Conservation (phyloP, 1,139 yeast genomes). For the Protomyces inouyei region DNA sequence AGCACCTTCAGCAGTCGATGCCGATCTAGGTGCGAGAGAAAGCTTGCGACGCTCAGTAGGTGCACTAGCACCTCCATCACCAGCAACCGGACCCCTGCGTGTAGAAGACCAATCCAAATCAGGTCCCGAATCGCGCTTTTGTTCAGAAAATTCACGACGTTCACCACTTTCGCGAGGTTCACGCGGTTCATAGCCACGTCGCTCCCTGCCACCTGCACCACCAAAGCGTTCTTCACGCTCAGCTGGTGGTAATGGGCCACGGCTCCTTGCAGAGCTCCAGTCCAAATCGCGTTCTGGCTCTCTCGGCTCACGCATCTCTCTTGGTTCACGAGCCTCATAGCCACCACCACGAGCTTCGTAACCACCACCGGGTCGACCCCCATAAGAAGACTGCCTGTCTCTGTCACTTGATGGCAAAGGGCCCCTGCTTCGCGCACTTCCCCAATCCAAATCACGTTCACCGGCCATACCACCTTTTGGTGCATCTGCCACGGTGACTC, state of each 20-base stretch:
- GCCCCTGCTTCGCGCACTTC: slow-evolving; percentile 34
- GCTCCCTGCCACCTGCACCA: slow-evolving; percentile 10
- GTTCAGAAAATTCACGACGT: slow-evolving; percentile 1
- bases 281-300: slow-evolving; percentile 37
- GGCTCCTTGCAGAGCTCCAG: slow-evolving; percentile 31
- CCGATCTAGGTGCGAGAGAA: slow-evolving; percentile 26
- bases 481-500: slow-evolving; percentile 88
- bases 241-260: slow-evolving; percentile 40
- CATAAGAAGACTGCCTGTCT: slow-evolving; percentile 27
- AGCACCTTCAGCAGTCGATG: slow-evolving; percentile 20
- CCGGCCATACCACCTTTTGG: slow-evolving; percentile 41
- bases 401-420: slow-evolving; percentile 38
- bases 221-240: slow-evolving; percentile 28
- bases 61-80: slow-evolving; percentile 18
- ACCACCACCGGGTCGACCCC: slow-evolving; percentile 11
- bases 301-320: slow-evolving; percentile 25
- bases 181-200: slow-evolving; percentile 3
- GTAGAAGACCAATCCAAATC: slow-evolving; percentile 25
- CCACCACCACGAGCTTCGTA: slow-evolving; percentile 20
- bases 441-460: slow-evolving; percentile 37
- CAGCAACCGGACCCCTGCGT: slow-evolving; percentile 20
- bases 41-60: slow-evolving; percentile 33
- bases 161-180: slow-evolving; percentile 13
- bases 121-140: slow-evolving; percentile 21
- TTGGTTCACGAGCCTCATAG: slow-evolving; percentile 16